Evolutionary conservation across 2,329 filamentous ascomycete species (phyloP).

Genomic region (Helotiales sp.): DNA sequence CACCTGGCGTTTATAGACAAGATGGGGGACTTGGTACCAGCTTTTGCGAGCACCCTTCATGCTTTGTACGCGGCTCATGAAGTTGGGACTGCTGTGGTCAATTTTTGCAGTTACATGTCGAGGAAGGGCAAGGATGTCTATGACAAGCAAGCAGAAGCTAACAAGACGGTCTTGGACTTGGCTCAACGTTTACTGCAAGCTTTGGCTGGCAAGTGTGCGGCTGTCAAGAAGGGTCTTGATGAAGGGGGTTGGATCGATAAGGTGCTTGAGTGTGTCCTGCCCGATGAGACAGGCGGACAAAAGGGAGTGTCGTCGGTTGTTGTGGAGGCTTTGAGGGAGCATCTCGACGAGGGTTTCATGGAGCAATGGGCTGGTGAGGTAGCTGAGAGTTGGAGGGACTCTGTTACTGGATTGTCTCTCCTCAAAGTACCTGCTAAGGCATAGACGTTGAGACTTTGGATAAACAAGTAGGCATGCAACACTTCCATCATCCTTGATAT

Average conservation of each 20-base stretch:
- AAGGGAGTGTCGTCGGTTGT: constrained; percentile 13
- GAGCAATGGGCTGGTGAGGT: constrained; percentile 43
- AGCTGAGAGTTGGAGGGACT: constrained; percentile 43
- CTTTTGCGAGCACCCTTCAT: constrained; percentile 36
- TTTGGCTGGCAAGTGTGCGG: constrained; percentile 30
- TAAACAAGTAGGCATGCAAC: neutral
- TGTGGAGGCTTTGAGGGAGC: constrained; percentile 29
- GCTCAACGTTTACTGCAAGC: constrained; percentile 28
- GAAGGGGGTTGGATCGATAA: constrained; percentile 45
- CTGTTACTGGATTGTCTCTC: constrained; percentile 38
- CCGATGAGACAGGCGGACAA: constrained; percentile 15
- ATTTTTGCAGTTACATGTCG: constrained; percentile 31
- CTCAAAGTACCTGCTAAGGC: constrained; percentile 24
- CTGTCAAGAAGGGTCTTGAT: constrained; percentile 39
- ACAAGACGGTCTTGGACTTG: constrained; percentile 15
- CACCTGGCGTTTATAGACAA: constrained; percentile 13
- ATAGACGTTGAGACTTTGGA: neutral
- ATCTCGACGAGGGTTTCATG: constrained; percentile 40
- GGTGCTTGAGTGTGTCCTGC: constrained; percentile 35
- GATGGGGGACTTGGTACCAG: constrained; percentile 24
- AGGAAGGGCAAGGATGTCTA: constrained; percentile 26
- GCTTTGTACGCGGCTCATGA: constrained; percentile 40
- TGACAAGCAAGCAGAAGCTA: constrained; percentile 29
- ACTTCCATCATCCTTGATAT: neutral
- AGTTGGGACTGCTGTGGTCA: constrained; percentile 29